Percentiles rank a stretch among this genome's conserved stretches.
phyloP scores from a whole-genome alignment of 345 rosid genomes.

The Sisymbrium irio region DNA sequence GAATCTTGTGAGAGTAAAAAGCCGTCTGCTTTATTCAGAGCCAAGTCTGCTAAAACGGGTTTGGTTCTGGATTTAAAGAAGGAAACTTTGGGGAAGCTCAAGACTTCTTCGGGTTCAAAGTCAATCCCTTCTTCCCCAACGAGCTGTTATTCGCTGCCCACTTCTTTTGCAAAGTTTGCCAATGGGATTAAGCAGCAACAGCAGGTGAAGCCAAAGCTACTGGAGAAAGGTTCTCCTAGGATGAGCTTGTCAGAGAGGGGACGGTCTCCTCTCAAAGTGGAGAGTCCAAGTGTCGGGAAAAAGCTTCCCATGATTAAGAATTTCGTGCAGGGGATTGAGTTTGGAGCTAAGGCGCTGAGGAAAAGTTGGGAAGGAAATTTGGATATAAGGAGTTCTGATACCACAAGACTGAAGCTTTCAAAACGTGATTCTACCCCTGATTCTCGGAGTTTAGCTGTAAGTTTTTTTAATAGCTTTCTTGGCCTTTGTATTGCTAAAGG shows the following conservation, averaged over 20 bases:
- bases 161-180: constrained; percentile 78
- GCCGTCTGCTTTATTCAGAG: constrained; percentile 38
- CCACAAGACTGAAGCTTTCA: constrained; percentile 39
- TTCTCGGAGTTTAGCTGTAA: constrained; percentile 60
- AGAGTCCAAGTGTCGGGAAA: constrained; percentile 47
- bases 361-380: constrained; percentile 97
- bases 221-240: constrained; percentile 54
- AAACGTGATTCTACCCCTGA: constrained; percentile 57
- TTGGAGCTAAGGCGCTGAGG: constrained; percentile 89
- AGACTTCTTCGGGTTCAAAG: constrained; percentile 53
- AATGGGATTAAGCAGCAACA: constrained; percentile 75
- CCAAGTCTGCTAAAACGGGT: constrained; percentile 53
- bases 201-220: constrained; percentile 45
- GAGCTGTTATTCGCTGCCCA: constrained; percentile 84
- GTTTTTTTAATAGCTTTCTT: constrained; percentile 28
- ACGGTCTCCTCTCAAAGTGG: constrained; percentile 45
- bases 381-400: constrained; percentile 60
- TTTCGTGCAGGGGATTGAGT: constrained; percentile 69
- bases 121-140: constrained; percentile 88
- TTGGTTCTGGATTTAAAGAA: constrained; percentile 57
- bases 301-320: constrained; percentile 59
- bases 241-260: constrained; percentile 50
- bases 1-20: constrained; percentile 44
- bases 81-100: constrained; percentile 52
- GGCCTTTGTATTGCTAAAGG: constrained; percentile 1